phyloP scores from a whole-genome alignment of 768 basidiomycete genomes.

The Galerina marginata region DNA sequence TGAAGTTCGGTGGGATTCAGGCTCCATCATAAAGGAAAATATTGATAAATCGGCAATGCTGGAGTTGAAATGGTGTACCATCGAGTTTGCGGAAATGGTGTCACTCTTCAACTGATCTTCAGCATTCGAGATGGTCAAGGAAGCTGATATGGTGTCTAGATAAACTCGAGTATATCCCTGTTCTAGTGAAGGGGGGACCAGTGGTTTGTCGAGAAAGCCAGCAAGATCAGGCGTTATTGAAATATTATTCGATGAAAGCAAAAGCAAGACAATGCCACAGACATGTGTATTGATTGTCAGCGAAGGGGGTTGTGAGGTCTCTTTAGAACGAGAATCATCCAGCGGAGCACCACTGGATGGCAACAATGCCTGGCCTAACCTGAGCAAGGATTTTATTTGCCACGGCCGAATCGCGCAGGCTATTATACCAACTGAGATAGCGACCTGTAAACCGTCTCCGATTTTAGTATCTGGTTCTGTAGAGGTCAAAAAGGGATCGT shows the following conservation, averaged over 20 bases:
- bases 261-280: constrained; percentile 51
- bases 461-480: constrained; percentile 11
- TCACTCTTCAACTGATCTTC: not conserved
- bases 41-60: constrained; percentile 57
- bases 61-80: constrained; percentile 12
- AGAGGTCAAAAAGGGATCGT: constrained; percentile 19
- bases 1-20: not conserved
- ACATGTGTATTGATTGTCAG: constrained; percentile 23
- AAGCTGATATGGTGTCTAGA: constrained; percentile 46
- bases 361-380: constrained; percentile 40
- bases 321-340: not conserved
- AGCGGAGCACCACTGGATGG: not conserved
- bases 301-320: constrained; percentile 7
- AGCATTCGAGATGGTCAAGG: constrained; percentile 27
- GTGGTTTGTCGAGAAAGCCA: constrained; percentile 61
- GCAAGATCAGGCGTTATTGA: constrained; percentile 6
- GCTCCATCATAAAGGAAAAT: constrained; percentile 50
- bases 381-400: constrained; percentile 58
- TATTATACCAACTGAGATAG: constrained; percentile 54
- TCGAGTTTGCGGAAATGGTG: not conserved
- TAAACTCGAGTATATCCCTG: constrained; percentile 60
- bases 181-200: constrained; percentile 57
- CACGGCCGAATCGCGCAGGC: constrained; percentile 60
- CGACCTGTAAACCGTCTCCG: constrained; percentile 37
- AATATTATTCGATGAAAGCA: constrained; percentile 44